Base-by-base conservation (phyloP, 306 rosid genomes). In the Biancaea sappan region DNA sequence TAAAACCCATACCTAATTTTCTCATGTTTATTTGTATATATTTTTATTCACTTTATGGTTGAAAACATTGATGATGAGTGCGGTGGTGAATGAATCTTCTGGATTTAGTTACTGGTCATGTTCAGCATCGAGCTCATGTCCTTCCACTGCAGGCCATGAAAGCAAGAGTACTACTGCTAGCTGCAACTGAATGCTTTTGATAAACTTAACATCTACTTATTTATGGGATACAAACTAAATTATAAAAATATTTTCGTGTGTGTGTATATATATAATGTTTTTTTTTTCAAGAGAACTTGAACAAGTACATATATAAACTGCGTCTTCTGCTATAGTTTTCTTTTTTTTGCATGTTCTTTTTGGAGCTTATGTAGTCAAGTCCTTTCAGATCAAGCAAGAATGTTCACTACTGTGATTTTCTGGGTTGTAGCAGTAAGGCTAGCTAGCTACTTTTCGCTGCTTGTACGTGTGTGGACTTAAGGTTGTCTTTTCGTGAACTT, bases 41-140 rank as follows among this genome's bases (percentile, higher is more conserved):
- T 26, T 12, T 50, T 21, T 43, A 41, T 14, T 21, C 4, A 16
- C 1, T 44, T 44, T 14, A 13, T 44, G 50, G 18, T 14, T 44
- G 6, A 74, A 37, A 26, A 57, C 51, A 26, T 43, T 54, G 34
- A 4, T 59, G 41, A 61, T 47, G 63, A 8, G 6, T 47, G 63
- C 4, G 6, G 75, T 40, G 54, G 21, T 53, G 59, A 53, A 48
- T 53, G 59, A 53, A 48, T 38, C 47, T 48, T 59, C 47, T 25
- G 65, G 46, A 60, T 11, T 58, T 59, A 48, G 47, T 47, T 69
- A 16, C 69, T 47, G 46, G 81, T 69, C 43, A 34, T 40, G 71
- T 38, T 25, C 22, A 16, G 38, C 26, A 24, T 38, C 15, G 16
- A 22, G 63, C 40, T 54, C 22, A 48, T 26, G 72, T 66, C 72